Evolutionary conservation across 73 alveolate genomes (phyloP).

Genomic region (Breviolum minutum): DNA sequence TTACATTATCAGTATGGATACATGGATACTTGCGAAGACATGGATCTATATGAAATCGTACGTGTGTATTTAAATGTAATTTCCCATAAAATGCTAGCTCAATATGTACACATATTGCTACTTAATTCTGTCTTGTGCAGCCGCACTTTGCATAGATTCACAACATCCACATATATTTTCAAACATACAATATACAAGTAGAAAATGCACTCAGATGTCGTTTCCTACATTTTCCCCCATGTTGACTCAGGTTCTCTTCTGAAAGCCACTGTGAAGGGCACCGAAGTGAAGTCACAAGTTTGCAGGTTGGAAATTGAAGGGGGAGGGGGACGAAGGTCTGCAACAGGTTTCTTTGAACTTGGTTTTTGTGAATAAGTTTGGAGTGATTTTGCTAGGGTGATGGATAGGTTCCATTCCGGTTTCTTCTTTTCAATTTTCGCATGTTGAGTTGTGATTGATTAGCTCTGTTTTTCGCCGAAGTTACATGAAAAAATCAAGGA

Average conservation of each 20-base stretch:
- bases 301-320: conserved; percentile 28
- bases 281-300: conserved; percentile 71
- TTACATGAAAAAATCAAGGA: too few species aligned
- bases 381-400: too few species aligned
- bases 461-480: too few species aligned
- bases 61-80: neutral
- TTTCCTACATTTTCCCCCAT: neutral
- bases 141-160: neutral
- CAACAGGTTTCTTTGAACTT: too few species aligned
- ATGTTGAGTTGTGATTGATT: too few species aligned
- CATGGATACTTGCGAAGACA: too few species aligned
- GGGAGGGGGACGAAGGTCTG: too few species aligned
- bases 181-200: neutral
- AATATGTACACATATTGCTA: neutral
- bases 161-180: neutral
- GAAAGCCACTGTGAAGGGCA: conserved; percentile 29
- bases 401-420: too few species aligned
- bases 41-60: neutral
- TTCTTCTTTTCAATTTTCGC: too few species aligned
- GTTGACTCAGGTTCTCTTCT: conserved; percentile 24
- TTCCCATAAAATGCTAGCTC: neutral
- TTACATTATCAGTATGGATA: too few species aligned
- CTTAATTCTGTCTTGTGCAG: neutral
- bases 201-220: neutral
- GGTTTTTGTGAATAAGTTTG: too few species aligned